Conservation (phyloP, 2,329 filamentous ascomycete genomes). For the Trichocomaceae sp. region DNA sequence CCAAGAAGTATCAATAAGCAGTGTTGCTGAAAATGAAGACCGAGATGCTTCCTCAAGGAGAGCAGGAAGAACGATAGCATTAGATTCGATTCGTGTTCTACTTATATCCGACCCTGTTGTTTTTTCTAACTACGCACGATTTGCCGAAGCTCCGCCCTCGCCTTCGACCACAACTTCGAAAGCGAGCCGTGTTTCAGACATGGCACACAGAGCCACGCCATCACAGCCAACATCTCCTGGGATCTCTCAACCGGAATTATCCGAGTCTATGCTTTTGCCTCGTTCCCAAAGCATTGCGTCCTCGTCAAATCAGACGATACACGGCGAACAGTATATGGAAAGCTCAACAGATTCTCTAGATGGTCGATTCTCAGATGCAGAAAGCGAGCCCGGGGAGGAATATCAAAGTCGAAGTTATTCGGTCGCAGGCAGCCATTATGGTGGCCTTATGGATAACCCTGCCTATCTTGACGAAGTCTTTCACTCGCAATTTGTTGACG, state of each 20-base stretch:
- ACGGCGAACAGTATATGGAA: neutral
- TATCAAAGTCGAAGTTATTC: neutral
- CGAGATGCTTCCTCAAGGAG: neutral
- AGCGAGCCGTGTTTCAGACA: constrained; percentile 24
- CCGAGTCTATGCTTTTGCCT: constrained; percentile 35
- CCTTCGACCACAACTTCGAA: constrained; percentile 30
- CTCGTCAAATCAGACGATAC: neutral
- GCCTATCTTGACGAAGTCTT: constrained; percentile 35
- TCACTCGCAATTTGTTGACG: constrained; percentile 28
- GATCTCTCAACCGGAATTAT: constrained; percentile 27
- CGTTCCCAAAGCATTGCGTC: constrained; percentile 16
- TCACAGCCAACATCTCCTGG: constrained; percentile 21
- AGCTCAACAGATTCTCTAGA: constrained; percentile 30
- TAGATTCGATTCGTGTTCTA: constrained; percentile 41
- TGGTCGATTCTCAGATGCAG: constrained; percentile 39
- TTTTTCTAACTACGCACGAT: constrained; percentile 42
- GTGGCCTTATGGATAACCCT: constrained; percentile 31
- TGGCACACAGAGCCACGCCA: constrained; percentile 21
- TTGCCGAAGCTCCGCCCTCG: constrained; percentile 28
- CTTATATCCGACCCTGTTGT: constrained; percentile 44
- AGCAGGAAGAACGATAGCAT: constrained; percentile 34
- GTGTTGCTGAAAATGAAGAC: constrained; percentile 14
- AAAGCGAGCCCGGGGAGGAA: constrained; percentile 29
- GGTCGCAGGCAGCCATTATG: constrained; percentile 20
- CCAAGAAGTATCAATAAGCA: constrained; percentile 29